phyloP scores from a whole-genome alignment of 2,329 filamentous ascomycete species.

The Triangularia verruculosa region DNA sequence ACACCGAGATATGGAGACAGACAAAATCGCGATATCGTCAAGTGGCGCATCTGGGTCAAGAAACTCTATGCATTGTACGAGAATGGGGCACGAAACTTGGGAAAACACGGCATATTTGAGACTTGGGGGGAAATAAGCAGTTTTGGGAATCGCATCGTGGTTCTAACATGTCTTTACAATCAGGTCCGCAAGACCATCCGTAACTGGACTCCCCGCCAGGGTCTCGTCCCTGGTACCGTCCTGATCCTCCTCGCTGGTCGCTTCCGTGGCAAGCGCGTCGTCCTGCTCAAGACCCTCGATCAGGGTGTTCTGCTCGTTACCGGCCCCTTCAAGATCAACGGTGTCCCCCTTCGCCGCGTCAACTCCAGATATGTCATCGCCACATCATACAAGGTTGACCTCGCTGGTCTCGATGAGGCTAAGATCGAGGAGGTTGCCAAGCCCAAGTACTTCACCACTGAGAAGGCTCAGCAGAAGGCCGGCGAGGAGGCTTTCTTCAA shows the following conservation, averaged over 20 bases:
- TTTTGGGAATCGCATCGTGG: background rate
- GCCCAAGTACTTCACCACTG: constrained; percentile 91
- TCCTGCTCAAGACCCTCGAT: constrained; percentile 96
- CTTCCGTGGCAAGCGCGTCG: constrained; percentile 99
- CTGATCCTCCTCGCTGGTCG: constrained; percentile 99
- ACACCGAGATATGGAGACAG: constrained; percentile 7
- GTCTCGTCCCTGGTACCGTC: constrained; percentile 90
- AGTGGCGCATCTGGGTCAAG: constrained; percentile 7
- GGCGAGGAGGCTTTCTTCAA: constrained; percentile 99
- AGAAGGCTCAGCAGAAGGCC: constrained; percentile 93
- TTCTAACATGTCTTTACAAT: constrained; percentile 33
- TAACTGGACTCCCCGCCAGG: constrained; percentile 80
- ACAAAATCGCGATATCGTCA: constrained; percentile 8
- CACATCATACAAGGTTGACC: constrained; percentile 79
- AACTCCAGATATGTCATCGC: constrained; percentile 93
- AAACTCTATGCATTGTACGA: background rate
- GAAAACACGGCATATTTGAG: background rate
- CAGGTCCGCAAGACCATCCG: constrained; percentile 94
- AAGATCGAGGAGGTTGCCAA: constrained; percentile 79
- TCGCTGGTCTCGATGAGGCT: constrained; percentile 80
- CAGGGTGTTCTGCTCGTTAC: constrained; percentile 99
- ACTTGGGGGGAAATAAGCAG: background rate
- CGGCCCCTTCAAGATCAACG: constrained; percentile 99
- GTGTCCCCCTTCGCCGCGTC: constrained; percentile 92
- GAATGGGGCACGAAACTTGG: background rate